These are phyloP conservation scores for Sclerotinia minor DNA, from an alignment of 2,329 filamentous ascomycete genomes.

Conservation along the genomic window DNA sequence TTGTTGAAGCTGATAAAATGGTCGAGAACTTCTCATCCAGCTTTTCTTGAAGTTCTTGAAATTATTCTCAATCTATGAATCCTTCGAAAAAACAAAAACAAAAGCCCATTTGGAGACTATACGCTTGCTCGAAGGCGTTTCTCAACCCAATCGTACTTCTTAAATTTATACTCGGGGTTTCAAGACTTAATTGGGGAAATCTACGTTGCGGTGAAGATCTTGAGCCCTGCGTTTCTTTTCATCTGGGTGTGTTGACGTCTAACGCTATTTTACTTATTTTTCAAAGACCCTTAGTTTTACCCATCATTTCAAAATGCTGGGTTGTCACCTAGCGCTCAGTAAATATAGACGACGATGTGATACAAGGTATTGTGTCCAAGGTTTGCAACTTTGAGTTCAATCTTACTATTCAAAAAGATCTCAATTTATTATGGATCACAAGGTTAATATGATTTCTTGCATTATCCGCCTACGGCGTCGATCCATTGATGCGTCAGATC, in stretches of 20 bases:
- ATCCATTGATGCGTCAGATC: not conserved
- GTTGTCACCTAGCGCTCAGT: not conserved
- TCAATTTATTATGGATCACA: not conserved
- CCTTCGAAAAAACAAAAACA: not conserved
- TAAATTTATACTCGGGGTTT: not conserved
- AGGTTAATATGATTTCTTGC: not conserved
- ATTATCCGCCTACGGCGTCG: not conserved
- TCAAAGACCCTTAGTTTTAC: not conserved
- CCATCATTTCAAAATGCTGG: not conserved
- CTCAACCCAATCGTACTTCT: not conserved
- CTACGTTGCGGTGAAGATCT: not conserved
- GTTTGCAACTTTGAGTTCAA: not conserved
- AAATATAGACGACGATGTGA: not conserved
- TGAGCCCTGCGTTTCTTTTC: not conserved
- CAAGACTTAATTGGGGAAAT: not conserved
- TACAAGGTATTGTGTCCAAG: not conserved
- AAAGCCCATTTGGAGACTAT: not conserved
- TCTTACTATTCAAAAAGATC: not conserved
- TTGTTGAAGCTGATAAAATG: not conserved
- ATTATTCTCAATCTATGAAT: slow-evolving; percentile 1
- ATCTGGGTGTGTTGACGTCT: not conserved
- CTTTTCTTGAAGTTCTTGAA: not conserved
- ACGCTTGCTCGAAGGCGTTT: not conserved
- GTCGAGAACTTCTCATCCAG: not conserved
- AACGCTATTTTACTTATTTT: not conserved